Evolutionary conservation across 2,329 filamentous ascomycete genomes (phyloP).

Genomic region (Fusarium verrucosum): DNA sequence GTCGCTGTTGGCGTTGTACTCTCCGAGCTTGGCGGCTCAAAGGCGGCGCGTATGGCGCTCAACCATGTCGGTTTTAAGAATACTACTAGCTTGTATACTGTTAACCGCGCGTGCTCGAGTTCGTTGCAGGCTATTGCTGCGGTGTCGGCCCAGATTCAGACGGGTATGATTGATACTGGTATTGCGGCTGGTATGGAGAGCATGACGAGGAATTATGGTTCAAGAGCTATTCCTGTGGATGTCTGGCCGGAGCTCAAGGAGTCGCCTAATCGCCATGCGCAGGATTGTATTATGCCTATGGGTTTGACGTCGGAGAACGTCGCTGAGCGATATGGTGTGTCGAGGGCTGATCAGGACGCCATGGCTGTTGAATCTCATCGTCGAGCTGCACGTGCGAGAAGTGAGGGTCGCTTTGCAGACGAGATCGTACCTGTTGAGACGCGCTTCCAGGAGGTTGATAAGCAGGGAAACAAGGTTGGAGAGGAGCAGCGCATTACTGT

Average conservation of each 20-base stretch:
- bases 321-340: conserved; percentile 77
- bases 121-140: conserved; percentile 80
- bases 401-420: conserved; percentile 73
- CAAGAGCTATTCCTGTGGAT: conserved; percentile 82
- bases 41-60: conserved; percentile 90
- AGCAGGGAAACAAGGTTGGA: conserved; percentile 64
- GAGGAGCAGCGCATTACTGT: conserved; percentile 72
- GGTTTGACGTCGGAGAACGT: conserved; percentile 91
- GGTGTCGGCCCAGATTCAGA: conserved; percentile 78
- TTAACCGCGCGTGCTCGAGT: conserved; percentile 87
- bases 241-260: conserved; percentile 79
- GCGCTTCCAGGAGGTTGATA: conserved; percentile 70
- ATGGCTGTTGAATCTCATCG: conserved; percentile 80
- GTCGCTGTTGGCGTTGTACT: conserved; percentile 89
- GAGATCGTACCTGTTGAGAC: conserved; percentile 87
- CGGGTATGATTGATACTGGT: conserved; percentile 75
- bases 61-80: conserved; percentile 82
- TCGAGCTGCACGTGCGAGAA: conserved; percentile 76
- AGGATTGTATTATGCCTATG: conserved; percentile 95
- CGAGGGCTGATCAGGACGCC: conserved; percentile 79
- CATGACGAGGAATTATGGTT: conserved; percentile 93
- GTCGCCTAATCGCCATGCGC: conserved; percentile 71
- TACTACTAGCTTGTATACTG: conserved; percentile 80
- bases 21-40: conserved; percentile 88
- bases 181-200: conserved; percentile 94